Percentiles rank a stretch among this genome's conserved stretches.
Conservation (phyloP, 805 yeast species). For the Ogataea haglerorum region DNA sequence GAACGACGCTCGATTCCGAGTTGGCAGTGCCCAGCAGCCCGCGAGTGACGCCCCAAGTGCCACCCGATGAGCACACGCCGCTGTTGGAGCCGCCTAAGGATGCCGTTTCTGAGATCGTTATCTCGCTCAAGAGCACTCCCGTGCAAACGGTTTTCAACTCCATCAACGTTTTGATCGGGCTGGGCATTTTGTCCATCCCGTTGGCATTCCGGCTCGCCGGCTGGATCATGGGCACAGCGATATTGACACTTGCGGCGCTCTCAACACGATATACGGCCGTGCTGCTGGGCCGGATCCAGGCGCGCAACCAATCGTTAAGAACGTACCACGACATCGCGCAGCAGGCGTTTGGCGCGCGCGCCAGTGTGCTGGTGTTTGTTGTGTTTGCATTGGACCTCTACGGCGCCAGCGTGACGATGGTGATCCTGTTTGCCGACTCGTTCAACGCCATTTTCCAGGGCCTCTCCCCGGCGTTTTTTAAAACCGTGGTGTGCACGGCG, state of each 20-base stretch:
- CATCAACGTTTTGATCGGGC: conserved; percentile 71
- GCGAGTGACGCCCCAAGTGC: neutral
- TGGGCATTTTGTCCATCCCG: conserved; percentile 72
- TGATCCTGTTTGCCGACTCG: conserved; percentile 59
- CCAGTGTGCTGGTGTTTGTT: conserved; percentile 42
- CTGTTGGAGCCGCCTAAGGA: conserved; percentile 5
- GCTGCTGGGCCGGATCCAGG: conserved; percentile 47
- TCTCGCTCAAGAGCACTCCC: conserved; percentile 50
- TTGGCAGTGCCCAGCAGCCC: neutral
- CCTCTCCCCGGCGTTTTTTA: conserved; percentile 38
- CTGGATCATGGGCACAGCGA: conserved; percentile 50
- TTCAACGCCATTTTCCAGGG: conserved; percentile 47
- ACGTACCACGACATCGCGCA: conserved; percentile 62
- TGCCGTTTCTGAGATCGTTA: conserved; percentile 12
- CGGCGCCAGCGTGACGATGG: conserved; percentile 60
- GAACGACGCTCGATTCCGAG: conserved; percentile 1
- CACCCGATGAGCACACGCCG: conserved; percentile 3
- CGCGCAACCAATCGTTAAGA: conserved; percentile 36
- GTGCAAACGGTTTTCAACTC: conserved; percentile 78
- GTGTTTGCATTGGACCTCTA: conserved; percentile 54
- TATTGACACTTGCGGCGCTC: conserved; percentile 44
- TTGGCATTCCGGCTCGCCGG: conserved; percentile 67
- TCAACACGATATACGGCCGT: conserved; percentile 53
- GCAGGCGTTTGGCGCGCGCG: conserved; percentile 43
- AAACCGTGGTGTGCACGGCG: conserved; percentile 36